Conservation (phyloP, 345 rosid species). For the Populus pruinosa region DNA sequence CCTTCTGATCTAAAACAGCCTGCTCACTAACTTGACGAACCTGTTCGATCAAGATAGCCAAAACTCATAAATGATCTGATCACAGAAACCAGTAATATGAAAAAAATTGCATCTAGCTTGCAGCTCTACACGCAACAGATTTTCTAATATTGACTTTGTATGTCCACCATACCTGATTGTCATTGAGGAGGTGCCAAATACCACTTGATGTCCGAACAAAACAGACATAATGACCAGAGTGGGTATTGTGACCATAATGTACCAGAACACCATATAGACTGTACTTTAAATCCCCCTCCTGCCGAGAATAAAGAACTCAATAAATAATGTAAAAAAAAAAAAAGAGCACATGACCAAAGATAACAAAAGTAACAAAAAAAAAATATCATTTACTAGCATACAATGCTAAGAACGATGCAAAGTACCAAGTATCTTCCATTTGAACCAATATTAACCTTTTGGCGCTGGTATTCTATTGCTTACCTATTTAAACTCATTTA, state of each 20-base stretch:
- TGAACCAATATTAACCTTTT: no score
- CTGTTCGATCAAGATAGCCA: slow-evolving; percentile 39
- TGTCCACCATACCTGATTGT: slow-evolving; percentile 57
- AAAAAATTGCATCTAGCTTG: neutral
- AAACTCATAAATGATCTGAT: neutral
- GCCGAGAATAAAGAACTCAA: slow-evolving; percentile 19
- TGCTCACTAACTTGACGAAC: slow-evolving; percentile 78
- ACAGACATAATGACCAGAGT: slow-evolving; percentile 88
- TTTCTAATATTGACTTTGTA: neutral
- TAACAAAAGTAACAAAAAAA: neutral
- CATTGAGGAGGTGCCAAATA: slow-evolving; percentile 92
- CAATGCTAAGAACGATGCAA: neutral
- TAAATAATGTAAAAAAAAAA: neutral
- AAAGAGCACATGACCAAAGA: neutral
- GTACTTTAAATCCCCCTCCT: slow-evolving; percentile 90
- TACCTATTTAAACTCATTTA: neutral
- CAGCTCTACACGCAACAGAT: neutral
- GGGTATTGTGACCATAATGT: slow-evolving; percentile 81
- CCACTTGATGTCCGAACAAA: slow-evolving; percentile 91
- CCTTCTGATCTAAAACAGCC: slow-evolving; percentile 78
- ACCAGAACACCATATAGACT: slow-evolving; percentile 90
- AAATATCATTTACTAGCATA: neutral
- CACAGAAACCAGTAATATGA: neutral
- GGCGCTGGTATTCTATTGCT: no score
- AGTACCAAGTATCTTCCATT: no score